Percentiles rank a stretch among this genome's conserved stretches.
These are phyloP conservation scores for Apophysomyces variabilis DNA, from an alignment of 371 early-diverging fungal species.

Conservation along the genomic window DNA sequence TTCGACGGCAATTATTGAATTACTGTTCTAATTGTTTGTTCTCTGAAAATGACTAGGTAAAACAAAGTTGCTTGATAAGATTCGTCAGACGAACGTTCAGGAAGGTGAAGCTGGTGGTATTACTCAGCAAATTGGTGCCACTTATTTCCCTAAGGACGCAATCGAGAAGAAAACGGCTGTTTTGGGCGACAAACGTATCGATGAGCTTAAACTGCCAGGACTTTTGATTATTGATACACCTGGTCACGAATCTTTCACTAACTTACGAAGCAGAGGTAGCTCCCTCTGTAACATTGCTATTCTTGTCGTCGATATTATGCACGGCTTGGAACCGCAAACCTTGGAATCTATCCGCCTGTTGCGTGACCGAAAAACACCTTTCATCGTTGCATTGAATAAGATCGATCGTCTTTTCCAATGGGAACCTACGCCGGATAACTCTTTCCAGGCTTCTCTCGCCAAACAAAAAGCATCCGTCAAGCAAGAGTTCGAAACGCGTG, in stretches of 20 bases:
- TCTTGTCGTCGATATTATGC: conserved; percentile 99
- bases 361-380: conserved; percentile 97
- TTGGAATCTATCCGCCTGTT: conserved; percentile 97
- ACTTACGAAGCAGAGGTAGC: conserved; percentile 98
- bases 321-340: conserved; percentile 99
- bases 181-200: conserved; percentile 54
- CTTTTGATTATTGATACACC: conserved; percentile 99
- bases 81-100: conserved; percentile 99
- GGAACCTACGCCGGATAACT: conserved; percentile 86
- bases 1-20: neutral
- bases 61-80: conserved; percentile 99
- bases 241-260: conserved; percentile 99
- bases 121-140: conserved; percentile 99
- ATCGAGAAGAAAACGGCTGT: conserved; percentile 91
- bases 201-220: conserved; percentile 92
- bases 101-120: conserved; percentile 99
- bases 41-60: conserved; percentile 49
- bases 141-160: conserved; percentile 98
- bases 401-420: conserved; percentile 99
- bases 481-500: conserved; percentile 91
- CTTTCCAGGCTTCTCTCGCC: conserved; percentile 81
- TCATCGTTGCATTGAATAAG: conserved; percentile 99
- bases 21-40: neutral
- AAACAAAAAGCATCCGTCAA: conserved; percentile 81
- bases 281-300: conserved; percentile 99